phyloP scores from a whole-genome alignment of 768 basidiomycete genomes.

The Tulasnella sp. region DNA sequence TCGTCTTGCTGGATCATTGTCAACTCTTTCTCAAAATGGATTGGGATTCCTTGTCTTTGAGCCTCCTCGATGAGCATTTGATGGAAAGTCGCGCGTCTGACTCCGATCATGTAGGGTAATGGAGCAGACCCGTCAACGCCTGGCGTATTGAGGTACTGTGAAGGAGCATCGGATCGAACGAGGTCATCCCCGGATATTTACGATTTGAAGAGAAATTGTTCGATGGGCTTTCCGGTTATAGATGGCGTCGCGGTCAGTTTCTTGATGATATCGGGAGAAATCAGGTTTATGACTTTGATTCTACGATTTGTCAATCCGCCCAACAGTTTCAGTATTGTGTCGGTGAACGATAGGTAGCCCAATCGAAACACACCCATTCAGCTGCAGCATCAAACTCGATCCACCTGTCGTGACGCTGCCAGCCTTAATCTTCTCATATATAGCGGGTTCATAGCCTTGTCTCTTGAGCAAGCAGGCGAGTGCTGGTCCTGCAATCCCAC shows the following conservation, averaged over 20 bases:
- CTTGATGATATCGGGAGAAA: neutral
- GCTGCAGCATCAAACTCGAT: no score
- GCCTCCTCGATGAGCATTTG: conserved; percentile 27
- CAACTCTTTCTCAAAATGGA: conserved; percentile 31
- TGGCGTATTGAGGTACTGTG: neutral
- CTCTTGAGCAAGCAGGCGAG: conserved; percentile 4
- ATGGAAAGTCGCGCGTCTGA: neutral
- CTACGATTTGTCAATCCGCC: neutral
- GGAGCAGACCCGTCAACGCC: neutral
- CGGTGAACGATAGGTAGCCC: neutral
- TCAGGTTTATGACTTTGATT: neutral
- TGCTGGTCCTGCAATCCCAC: conserved; percentile 2
- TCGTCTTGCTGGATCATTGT: conserved; percentile 27
- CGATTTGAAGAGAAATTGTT: neutral
- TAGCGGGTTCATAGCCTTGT: neutral
- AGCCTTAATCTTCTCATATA: neutral
- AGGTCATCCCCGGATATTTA: neutral
- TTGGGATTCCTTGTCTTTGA: conserved; percentile 26
- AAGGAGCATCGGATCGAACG: neutral
- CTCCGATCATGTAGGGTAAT: neutral
- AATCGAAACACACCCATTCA: neutral
- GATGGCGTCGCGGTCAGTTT: neutral
- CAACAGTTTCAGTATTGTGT: neutral
- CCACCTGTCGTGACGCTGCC: no score
- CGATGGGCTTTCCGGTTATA: neutral